Base-by-base conservation (phyloP, 2,329 filamentous ascomycete species). In the Epichloe hybrida region DNA sequence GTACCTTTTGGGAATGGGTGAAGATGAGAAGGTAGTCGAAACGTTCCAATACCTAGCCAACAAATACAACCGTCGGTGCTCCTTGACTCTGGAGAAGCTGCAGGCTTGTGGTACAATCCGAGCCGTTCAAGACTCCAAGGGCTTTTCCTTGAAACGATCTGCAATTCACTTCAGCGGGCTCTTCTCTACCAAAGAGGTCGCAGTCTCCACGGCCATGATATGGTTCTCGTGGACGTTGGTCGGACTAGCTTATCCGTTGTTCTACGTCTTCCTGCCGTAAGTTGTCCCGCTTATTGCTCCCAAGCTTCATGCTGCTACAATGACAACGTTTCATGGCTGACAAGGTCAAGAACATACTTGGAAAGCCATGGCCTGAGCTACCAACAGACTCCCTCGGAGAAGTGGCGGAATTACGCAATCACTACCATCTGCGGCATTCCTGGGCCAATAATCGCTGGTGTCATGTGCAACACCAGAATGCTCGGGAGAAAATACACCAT, bases 361-460 rank as follows among this genome's bases (percentile, higher is more conserved):
- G 64, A 64, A 7, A 74, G 72, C 38, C 77, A 79, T 15, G 83
- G 83, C 39, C 78, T 79, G 1, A 59, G 67, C 2, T 74, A 81
- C 34, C 64, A 76, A 27, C 67, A 72, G 1, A 74, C 73, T 11
- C 64, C 70, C 2, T 82, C 75, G 60, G 73, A 81, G 41, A 79
- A 74, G 1, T 88, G 83, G 82, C 76, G 84, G 49, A 86, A 88
- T 66, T 88, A 87, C 62, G 76, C 83, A 6, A 70, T 88, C 35
- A 79, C 79, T 49, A 86, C 85, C 55, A 69, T 85, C 23, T 77
- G 74, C 42, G 75, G 79, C 15, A 83, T 89, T 46, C 80, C 80
- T 27, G 83, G 83, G 0, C 84, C 86, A 0, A 72, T 88, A 1
- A 66, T 88, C 0, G 86, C 84, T 0, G 84, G 79, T 0, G 79